Evolutionary conservation across 495 filamentous ascomycete species (phyloP).

Genomic region (Penicillium malachiteum): DNA sequence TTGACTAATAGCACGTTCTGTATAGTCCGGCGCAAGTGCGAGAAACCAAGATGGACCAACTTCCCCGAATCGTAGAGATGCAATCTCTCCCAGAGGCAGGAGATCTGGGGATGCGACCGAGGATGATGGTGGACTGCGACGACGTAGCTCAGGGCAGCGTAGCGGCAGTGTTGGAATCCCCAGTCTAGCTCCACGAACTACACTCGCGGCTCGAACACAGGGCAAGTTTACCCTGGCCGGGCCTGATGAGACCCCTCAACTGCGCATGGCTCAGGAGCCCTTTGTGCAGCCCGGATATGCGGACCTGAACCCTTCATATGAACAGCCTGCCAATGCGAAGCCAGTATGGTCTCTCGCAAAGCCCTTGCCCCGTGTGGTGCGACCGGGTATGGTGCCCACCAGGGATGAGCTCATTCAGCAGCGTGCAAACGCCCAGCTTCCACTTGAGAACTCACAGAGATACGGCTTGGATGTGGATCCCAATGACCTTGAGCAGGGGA

Average conservation of each 20-base stretch:
- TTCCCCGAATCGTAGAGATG: conserved; percentile 15
- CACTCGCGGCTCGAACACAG: conserved; percentile 30
- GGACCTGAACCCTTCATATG: conserved; percentile 47
- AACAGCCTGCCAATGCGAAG: conserved; percentile 37
- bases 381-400: conserved; percentile 45
- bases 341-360: conserved; percentile 52
- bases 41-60: not conserved
- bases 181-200: conserved; percentile 31
- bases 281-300: conserved; percentile 46
- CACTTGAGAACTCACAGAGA: conserved; percentile 36
- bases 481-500: conserved; percentile 39
- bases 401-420: conserved; percentile 36
- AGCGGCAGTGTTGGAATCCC: conserved; percentile 17
- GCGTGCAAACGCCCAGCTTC: conserved; percentile 28
- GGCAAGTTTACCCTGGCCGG: conserved; percentile 41
- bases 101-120: conserved; percentile 5
- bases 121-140: conserved; percentile 5
- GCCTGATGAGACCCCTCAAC: conserved; percentile 36
- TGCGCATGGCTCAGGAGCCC: conserved; percentile 36
- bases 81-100: conserved; percentile 18
- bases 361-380: conserved; percentile 48
- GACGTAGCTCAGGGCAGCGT: conserved; percentile 26
- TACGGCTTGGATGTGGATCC: conserved; percentile 38
- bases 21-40: not conserved
- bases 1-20: too few species aligned